Base-by-base conservation (phyloP, 179 eudicot species). In the Silene noctiflora region DNA sequence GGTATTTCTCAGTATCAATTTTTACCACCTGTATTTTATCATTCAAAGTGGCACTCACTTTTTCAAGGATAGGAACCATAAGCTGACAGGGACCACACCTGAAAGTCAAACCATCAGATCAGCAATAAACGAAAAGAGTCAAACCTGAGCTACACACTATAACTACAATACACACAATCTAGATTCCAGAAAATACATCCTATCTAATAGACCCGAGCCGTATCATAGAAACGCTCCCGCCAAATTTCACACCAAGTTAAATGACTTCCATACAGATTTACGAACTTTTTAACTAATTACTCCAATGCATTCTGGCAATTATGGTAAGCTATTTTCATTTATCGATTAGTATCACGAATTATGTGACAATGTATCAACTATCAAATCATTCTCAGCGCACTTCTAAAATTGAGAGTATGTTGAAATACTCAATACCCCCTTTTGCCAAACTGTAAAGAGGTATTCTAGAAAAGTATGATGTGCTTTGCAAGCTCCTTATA, bases 71-170 rank as follows among this genome's bases (percentile, higher is more conserved):
- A 63, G 99, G 99, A 79, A 76, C 92, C 99, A 95, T 95, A 42
- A 93, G 85, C 72, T 95, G 97, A 83, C 99, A 95, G 59, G 99
- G 99, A 74, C 99, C 99, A 76, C 97, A 95, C 99, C 99, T 95
- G 84, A 67, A 84, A 29, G 59, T 17, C 21, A 24, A 53, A 65
- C 19, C 74, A 71, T 19, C 66, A 73, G 11, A 68, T 35, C 71
- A 16, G 35, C 62, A 72, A 10, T 11, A 66, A 67, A 17, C 16
- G 22, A 24, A 63, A 8, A 6, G 48, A 64, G 46, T 65, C 46
- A 31, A 56, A 29, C 46, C 64, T 72, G 42, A 2, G 20, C 17
- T 66, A n/a, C 8, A 4, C 42, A 66, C n/a, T 27, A 12, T 25
- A 29, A 13, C 29, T 24, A 63, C 39, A 24, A 63, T 14, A 63